Evolutionary conservation across 495 filamentous ascomycete species (phyloP), one percentile per base, ranked within the genome.

Genomic region (Neurospora pannonica): DNA sequence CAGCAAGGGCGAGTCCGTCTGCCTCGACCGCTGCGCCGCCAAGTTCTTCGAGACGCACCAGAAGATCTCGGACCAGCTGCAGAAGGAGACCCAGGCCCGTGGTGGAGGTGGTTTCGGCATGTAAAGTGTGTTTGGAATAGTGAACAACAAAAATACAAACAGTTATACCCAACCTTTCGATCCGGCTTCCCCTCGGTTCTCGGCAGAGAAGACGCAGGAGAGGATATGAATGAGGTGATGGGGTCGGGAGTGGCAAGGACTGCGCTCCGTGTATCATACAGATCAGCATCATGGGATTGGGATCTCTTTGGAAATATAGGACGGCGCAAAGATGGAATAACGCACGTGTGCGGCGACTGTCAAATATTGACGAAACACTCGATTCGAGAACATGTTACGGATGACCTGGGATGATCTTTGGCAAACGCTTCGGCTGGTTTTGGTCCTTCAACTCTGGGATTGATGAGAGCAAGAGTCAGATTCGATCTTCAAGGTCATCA

Each of bases 31-130:
- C 75, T 99, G 96, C 85, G 90, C 95, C 43, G 87, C 92, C 80
- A 99, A 99, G 87, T 98, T 98, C 88, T 97, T 99, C 85, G 96
- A 99, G 75, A 94, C 97, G 80, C 93, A 97, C 83, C 88, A 96
- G 85, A 98, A 97, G 87, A 92, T 99, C 67, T 88, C 86, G 60
- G 87, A 89, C 73, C 80, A 86, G 74, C 79, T 89, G 74, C 87
- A 89, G 76, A 81, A 83, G 72, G 84, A 88, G 76, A 83, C 83
- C 67, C 78, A 82, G 78, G 78, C 74, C 67, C 85, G 80, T 74
- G 84, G 82, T 10, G 81, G 82, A 11, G 83, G 77, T 38, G 83
- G 84, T 36, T 78, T 78, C 31, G 79, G 75, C 21, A 76, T 78
- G 34, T 67, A 67, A 67, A 43, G 40, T n/a, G n/a, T n/a, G n/a